Base-by-base conservation (phyloP, 169 alveolate genomes). In the Ichthyophthirius multifiliis region DNA sequence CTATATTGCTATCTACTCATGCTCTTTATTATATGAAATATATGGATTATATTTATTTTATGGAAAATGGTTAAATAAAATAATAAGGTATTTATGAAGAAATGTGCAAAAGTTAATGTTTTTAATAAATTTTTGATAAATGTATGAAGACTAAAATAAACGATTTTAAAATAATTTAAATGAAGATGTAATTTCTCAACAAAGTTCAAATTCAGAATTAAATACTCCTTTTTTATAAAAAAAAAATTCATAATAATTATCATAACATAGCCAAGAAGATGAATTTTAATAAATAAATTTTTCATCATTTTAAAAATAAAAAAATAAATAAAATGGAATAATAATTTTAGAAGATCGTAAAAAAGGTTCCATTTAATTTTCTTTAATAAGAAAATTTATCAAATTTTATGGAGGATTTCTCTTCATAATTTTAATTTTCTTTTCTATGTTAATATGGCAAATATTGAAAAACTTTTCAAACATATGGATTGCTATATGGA, bases 1-100 rank as follows among this genome's bases (percentile, higher is more conserved):
- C 96, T 1, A 79, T 91, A 67, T 47, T 92, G 12, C 76, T 92
- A 43, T 85, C 86, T 5, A 89, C 96, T 44, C 95, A 92, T 83
- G 92, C 94, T n/a, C 65, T 92, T 6, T 84, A 88, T 74, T 92
- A 82, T 71, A 35, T 90, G 4, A 79, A 82, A 27, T 75, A 76
- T 62, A 83, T 84, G 10, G 95, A 93, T 74, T 89, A 81, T 48
- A 85, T 93, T 10, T 65, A 85, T 18, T 74, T 89, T 43, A 85
- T 93, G 86, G 83, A 86, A 12, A 76, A 90, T 10, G 96, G 96
- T 1, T 67, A 80, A 78, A 87, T 93, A 3, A 63, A 48, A 41
- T 35, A 74, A 65, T 65, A 79, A n/a, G 96, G 96, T 12, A 83
- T 71, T 15, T 87, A 83, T 73, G 71, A 85, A 44, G 85, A 75